phyloP scores from a whole-genome alignment of 2,329 filamentous ascomycete genomes.

The Colletotrichum cereale region DNA sequence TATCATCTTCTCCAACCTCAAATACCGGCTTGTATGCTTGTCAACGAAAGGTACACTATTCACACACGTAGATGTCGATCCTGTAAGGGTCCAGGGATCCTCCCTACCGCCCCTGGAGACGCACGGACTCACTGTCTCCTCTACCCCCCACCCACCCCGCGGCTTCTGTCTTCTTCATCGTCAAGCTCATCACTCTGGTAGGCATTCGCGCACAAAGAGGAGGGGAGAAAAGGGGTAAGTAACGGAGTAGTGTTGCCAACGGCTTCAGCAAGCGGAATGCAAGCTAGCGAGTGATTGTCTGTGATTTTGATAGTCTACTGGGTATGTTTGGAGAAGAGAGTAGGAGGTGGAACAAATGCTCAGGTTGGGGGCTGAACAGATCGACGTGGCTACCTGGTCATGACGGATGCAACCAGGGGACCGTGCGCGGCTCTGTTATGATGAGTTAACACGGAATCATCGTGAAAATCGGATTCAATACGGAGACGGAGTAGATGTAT shows the following conservation, averaged over 20 bases:
- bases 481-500: too few relatives aligned
- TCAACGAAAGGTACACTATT: constrained; percentile 9
- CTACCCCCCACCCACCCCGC: constrained; percentile 2
- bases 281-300: constrained; percentile 7
- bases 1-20: constrained; percentile 10
- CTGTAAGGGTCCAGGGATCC: constrained; percentile 4
- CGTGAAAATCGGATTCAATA: too few relatives aligned
- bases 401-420: constrained; percentile 7
- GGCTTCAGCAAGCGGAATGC: neutral
- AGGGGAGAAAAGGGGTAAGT: neutral
- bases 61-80: constrained; percentile 12
- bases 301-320: neutral
- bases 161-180: constrained; percentile 2
- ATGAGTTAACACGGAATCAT: neutral
- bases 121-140: neutral
- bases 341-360: neutral
- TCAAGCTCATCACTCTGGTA: neutral
- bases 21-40: constrained; percentile 10
- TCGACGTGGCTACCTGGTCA: neutral
- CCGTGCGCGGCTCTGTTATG: constrained; percentile 4
- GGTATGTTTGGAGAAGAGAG: neutral
- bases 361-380: constrained; percentile 17
- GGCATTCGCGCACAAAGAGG: constrained; percentile 19
- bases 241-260: neutral
- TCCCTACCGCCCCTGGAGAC: constrained; percentile 8